A percentile compares a stretch with the other conserved stretches of the same genome.
These are phyloP conservation scores for Silene latifolia DNA, from an alignment of 148 eudicot species.

Conservation along the genomic window DNA sequence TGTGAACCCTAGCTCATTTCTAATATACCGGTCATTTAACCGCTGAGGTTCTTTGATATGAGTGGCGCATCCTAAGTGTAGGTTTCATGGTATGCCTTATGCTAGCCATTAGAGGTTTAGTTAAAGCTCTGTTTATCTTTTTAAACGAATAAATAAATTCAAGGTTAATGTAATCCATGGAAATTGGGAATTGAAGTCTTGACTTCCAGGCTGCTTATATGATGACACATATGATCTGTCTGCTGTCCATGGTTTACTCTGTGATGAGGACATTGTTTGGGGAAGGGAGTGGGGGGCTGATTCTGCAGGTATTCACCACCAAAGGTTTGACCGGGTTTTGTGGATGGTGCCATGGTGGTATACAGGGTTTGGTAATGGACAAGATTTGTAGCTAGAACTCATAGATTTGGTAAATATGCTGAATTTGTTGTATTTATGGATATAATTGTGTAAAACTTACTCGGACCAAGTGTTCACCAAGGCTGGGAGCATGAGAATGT, in stretches of 20 bases:
- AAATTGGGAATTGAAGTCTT: constrained; percentile 7
- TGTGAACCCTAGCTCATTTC: neutral
- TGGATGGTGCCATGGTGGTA: constrained; percentile 2
- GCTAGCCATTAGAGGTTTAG: neutral
- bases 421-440: constrained; percentile 11
- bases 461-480: constrained; percentile 24
- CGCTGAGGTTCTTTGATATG: neutral
- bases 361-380: constrained; percentile 4
- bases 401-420: neutral
- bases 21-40: neutral
- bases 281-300: neutral
- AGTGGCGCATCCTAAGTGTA: neutral
- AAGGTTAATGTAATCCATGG: neutral
- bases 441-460: constrained; percentile 1
- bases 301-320: neutral
- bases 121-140: neutral
- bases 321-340: constrained; percentile 2
- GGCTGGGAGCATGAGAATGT: constrained; percentile 14
- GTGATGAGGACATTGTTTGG: constrained; percentile 7
- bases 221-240: neutral
- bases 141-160: constrained; percentile 1
- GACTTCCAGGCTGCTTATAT: constrained; percentile 1
- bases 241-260: neutral
- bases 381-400: neutral
- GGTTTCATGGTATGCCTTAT: constrained; percentile 4